Evolutionary conservation across 306 rosid species (phyloP), one percentile per base, ranked within the genome.

Genomic region (Mimosa pudica): DNA sequence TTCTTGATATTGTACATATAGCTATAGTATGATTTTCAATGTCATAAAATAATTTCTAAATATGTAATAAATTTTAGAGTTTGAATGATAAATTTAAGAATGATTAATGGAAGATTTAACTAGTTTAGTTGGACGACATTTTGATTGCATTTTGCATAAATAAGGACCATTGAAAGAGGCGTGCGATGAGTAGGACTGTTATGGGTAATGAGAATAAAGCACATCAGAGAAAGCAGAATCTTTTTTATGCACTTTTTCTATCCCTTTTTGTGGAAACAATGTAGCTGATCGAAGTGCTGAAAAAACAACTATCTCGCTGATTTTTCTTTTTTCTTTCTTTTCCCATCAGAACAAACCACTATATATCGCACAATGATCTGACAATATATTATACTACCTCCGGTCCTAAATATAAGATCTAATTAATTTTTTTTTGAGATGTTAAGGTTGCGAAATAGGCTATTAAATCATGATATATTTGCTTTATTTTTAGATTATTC

Each of bases 211-310:
- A 32, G 71, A 66, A 66, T 66, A 66, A 66, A 66, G 48, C 24
- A 1, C 7, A 38, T 30, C 17, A 62, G 1, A 3, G 14, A 36
- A 66, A 3, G 71, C 30, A 66, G 76, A 44, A 78, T 64, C 81
- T 81, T 57, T n/a, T 75, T 81, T 55, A 64, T 18, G 18, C 44
- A 20, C 77, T 69, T 83, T 86, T 79, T 41, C 63, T 35, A 67
- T 33, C 17, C 7, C 68, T 62, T 62, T 62, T 32, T 32, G 3
- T 24, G 36, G 51, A 35, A 54, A 61, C 10, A 69, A 52, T 52
- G 4, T 13, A 2, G 63, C 33, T 57, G 11, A 18, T 7, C 12
- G 30, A 24, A 24, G 30, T 24, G 30, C 30, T 24, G 30, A 24
- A 24, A 13, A 16, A 55, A 2, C 61, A 18, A 52, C 58, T 13